A percentile compares a stretch with the other conserved stretches of the same genome.
Conservation (phyloP, 1,139 yeast species). For the Yamadazyma mexicana region DNA sequence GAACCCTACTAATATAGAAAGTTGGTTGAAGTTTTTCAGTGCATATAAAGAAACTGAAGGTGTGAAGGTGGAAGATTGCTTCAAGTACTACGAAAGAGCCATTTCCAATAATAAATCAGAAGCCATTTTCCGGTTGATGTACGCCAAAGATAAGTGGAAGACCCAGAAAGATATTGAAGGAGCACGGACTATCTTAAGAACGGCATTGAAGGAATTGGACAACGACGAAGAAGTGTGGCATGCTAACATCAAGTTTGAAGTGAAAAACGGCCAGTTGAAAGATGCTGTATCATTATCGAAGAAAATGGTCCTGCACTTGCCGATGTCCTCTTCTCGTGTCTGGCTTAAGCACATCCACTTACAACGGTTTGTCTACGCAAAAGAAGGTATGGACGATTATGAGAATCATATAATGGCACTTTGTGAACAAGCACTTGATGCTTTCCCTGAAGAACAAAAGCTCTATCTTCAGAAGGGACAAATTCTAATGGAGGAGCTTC, state of each 20-base stretch:
- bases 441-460: constrained; percentile 48
- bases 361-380: constrained; percentile 34
- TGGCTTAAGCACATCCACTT: constrained; percentile 68
- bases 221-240: constrained; percentile 62
- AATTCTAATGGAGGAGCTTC: constrained; percentile 30
- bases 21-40: constrained; percentile 58
- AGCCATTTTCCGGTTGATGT: constrained; percentile 62
- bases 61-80: constrained; percentile 30
- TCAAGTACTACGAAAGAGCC: constrained; percentile 52
- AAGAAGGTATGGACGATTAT: constrained; percentile 6
- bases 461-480: constrained; percentile 63
- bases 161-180: constrained; percentile 43
- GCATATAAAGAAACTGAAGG: constrained; percentile 36
- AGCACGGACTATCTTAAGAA: constrained; percentile 54
- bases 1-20: constrained; percentile 47
- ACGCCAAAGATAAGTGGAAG: constrained; percentile 68
- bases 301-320: constrained; percentile 33
- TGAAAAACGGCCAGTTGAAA: constrained; percentile 33
- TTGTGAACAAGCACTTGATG: constrained; percentile 44
- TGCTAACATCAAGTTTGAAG: constrained; percentile 68
- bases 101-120: constrained; percentile 46
- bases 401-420: constrained; percentile 34
- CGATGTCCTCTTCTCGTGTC: constrained; percentile 43
- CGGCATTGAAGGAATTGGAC: constrained; percentile 44
- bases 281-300: constrained; percentile 46